Percentiles rank a stretch among this genome's conserved stretches.
Evolutionary conservation across 495 filamentous ascomycete species (phyloP).

Genomic region (Xylaria telfairii): DNA sequence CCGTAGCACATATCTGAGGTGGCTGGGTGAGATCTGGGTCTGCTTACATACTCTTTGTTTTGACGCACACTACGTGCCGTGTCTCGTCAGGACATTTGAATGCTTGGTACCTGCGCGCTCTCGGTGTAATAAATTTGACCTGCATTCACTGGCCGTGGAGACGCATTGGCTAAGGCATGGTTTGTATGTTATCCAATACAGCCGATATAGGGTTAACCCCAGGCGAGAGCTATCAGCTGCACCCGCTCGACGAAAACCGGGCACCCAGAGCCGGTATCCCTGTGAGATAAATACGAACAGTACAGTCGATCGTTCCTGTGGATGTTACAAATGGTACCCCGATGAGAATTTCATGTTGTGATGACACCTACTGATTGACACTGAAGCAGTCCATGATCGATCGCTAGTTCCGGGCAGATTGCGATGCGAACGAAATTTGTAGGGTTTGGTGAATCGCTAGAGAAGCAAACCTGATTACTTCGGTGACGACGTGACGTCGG

Average conservation of each 20-base stretch:
- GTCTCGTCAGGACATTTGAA: not conserved
- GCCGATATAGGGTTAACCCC: constrained; percentile 13
- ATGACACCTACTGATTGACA: constrained; percentile 20
- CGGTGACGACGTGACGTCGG: not conserved
- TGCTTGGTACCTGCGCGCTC: constrained; percentile 22
- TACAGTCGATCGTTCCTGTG: not conserved
- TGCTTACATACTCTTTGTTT: constrained; percentile 1
- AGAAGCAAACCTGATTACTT: not conserved
- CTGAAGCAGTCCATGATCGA: not conserved
- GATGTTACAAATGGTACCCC: not conserved
- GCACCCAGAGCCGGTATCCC: constrained; percentile 10
- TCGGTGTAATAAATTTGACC: constrained; percentile 24
- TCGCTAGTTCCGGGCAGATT: not conserved
- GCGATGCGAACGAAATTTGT: not conserved
- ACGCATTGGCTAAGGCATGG: constrained; percentile 6
- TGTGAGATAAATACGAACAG: constrained; percentile 13
- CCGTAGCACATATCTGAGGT: not conserved
- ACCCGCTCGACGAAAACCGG: constrained; percentile 14
- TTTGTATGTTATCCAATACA: constrained; percentile 17
- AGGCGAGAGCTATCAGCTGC: constrained; percentile 7
- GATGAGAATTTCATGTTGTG: not conserved
- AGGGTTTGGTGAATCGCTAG: not conserved
- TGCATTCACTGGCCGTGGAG: constrained; percentile 15
- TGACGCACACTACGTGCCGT: constrained; percentile 1
- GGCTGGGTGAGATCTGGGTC: not conserved